Percentiles rank a stretch among this genome's conserved stretches.
Evolutionary conservation across 169 alveolate genomes (phyloP).

Genomic region (Plasmodium chabaudi): DNA sequence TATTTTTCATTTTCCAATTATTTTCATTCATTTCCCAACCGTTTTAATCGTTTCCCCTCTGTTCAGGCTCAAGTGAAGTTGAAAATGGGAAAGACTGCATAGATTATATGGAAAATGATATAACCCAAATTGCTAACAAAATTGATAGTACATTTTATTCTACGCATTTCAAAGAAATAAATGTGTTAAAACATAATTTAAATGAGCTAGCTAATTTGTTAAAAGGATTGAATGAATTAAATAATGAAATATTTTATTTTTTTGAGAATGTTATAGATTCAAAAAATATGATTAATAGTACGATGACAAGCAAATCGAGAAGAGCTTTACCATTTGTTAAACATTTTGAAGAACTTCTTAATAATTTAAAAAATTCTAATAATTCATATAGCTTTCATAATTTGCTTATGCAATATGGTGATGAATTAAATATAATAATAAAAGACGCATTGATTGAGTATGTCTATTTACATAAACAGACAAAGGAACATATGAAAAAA

Average conservation of each 20-base stretch:
- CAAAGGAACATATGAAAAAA: conserved; percentile 39
- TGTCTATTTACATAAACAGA: conserved; percentile 34
- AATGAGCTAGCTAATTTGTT: conserved; percentile 33
- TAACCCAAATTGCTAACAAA: neutral
- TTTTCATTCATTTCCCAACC: neutral
- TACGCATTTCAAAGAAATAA: conserved; percentile 31
- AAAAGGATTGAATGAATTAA: conserved; percentile 45
- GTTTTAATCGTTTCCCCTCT: neutral
- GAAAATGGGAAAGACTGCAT: conserved; percentile 10
- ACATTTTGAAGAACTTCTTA: conserved; percentile 42
- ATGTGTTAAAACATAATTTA: conserved; percentile 26
- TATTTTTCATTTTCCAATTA: too few species aligned
- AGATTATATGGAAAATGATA: conserved; percentile 18
- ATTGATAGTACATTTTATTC: conserved; percentile 17
- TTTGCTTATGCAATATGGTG: conserved; percentile 56
- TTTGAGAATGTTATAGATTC: conserved; percentile 35
- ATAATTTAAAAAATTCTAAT: conserved; percentile 36
- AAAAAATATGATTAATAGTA: conserved; percentile 12
- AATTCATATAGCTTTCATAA: conserved; percentile 38
- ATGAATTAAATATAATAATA: conserved; percentile 45
- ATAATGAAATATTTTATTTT: conserved; percentile 7
- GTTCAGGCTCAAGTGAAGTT: conserved; percentile 44
- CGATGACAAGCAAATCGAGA: conserved; percentile 5
- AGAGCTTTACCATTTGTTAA: conserved; percentile 28
- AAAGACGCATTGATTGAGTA: conserved; percentile 56